These are phyloP conservation scores for Galium porrigens DNA, from an alignment of 305 asterid genomes.

Conservation along the genomic window DNA sequence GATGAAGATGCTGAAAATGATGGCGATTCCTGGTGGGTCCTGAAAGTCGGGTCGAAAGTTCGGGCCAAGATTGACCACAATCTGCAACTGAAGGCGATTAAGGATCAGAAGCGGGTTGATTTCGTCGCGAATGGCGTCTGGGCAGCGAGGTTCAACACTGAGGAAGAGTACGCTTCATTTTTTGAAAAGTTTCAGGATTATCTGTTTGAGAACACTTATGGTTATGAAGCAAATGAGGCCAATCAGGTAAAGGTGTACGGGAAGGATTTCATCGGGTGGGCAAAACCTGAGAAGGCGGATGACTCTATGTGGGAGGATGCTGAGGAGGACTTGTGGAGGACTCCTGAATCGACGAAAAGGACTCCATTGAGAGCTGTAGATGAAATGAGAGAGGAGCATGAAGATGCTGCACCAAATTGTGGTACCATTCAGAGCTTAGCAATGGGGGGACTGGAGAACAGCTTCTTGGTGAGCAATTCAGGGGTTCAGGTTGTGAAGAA, in stretches of 20 bases:
- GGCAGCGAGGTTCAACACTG: slow-evolving; percentile 53
- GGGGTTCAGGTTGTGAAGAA: slow-evolving; percentile 91
- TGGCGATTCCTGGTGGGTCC: slow-evolving; percentile 38
- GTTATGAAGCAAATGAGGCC: slow-evolving; percentile 66
- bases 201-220: slow-evolving; percentile 74
- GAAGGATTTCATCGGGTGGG: slow-evolving; percentile 93
- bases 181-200: slow-evolving; percentile 46
- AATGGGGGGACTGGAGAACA: slow-evolving; percentile 83
- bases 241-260: slow-evolving; percentile 79
- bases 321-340: slow-evolving; percentile 35
- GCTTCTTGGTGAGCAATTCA: slow-evolving; percentile 73
- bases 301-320: slow-evolving; percentile 97
- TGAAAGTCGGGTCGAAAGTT: slow-evolving; percentile 59
- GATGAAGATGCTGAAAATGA: slow-evolving; percentile 33
- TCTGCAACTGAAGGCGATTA: slow-evolving; percentile 58
- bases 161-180: slow-evolving; percentile 45
- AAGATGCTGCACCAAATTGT: slow-evolving; percentile 57
- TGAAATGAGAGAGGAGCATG: slow-evolving; percentile 67
- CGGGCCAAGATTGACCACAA: slow-evolving; percentile 48
- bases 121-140: slow-evolving; percentile 75
- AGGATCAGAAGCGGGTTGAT: slow-evolving; percentile 69
- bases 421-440: slow-evolving; percentile 80
- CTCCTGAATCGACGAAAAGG: slow-evolving; percentile 27
- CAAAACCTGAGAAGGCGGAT: slow-evolving; percentile 77
- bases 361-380: slow-evolving; percentile 33